Evolutionary conservation across 2,329 filamentous ascomycete species (phyloP).

Genomic region (Neonectria ditissima): DNA sequence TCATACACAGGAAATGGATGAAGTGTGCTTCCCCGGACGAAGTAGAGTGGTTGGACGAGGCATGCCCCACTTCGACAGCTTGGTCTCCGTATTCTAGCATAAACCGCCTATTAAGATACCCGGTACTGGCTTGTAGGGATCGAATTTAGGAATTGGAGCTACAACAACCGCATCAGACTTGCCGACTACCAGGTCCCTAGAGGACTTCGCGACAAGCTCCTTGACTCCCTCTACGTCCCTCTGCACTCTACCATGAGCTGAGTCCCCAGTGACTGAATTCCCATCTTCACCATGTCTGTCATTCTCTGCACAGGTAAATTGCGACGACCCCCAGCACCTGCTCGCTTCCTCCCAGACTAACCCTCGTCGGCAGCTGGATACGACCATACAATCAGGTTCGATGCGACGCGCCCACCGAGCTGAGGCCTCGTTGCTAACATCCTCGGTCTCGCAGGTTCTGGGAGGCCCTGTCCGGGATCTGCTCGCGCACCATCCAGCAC

Average conservation of each 20-base stretch:
- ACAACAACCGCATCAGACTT: conserved; percentile 23
- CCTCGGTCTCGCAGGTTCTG: conserved; percentile 76
- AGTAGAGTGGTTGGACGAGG: neutral
- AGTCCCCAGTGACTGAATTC: conserved; percentile 31
- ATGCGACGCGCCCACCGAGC: conserved; percentile 28
- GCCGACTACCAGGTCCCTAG: conserved; percentile 31
- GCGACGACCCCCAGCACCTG: conserved; percentile 2
- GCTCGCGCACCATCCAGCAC: conserved; percentile 97
- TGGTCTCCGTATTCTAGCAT: neutral
- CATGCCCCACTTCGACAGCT: neutral
- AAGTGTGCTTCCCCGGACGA: neutral
- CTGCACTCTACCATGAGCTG: conserved; percentile 42
- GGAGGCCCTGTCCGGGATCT: conserved; percentile 98
- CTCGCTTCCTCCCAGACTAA: conserved; percentile 34
- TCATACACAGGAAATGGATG: neutral
- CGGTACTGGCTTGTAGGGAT: conserved; percentile 22
- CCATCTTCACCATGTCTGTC: conserved; percentile 63
- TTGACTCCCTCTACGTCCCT: conserved; percentile 1
- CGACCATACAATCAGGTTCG: conserved; percentile 71
- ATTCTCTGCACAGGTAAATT: conserved; percentile 71
- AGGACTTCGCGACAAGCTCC: conserved; percentile 25
- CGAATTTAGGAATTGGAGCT: conserved; percentile 38
- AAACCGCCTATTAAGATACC: conserved; percentile 22
- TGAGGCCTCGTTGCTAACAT: conserved; percentile 29
- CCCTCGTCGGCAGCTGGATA: conserved; percentile 62